Conservation (phyloP, 2,329 filamentous ascomycete species). For the Aspergillaceae sp. region DNA sequence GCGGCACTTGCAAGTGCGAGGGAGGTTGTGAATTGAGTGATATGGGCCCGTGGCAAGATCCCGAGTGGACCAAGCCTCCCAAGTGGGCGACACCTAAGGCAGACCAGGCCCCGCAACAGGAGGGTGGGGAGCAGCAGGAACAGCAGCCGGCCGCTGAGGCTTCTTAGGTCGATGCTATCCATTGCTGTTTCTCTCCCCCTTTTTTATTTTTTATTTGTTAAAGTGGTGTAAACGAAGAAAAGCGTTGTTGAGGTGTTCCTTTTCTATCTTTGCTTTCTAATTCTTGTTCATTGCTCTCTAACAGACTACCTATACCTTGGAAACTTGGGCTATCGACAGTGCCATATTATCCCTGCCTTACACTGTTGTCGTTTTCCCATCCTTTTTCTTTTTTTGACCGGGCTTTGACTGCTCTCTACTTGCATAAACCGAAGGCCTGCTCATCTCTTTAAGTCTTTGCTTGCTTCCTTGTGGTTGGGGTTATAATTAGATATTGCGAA, state of each 20-base stretch:
- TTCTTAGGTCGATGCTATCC: constrained; percentile 4
- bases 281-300: no score
- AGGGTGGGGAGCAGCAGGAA: constrained; percentile 19
- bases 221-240: constrained; percentile 6
- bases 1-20: constrained; percentile 70
- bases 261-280: no score
- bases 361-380: not conserved
- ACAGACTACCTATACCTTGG: no score
- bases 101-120: constrained; percentile 19
- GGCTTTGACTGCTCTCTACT: not conserved
- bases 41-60: constrained; percentile 69
- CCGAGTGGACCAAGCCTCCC: constrained; percentile 36
- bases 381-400: not conserved
- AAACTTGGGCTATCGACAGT: no score
- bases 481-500: not conserved
- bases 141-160: constrained; percentile 16
- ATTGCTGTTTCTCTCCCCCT: constrained; percentile 1
- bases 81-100: constrained; percentile 34
- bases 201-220: constrained; percentile 8
- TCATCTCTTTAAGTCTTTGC: no score
- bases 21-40: constrained; percentile 83
- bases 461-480: not conserved
- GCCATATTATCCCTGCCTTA: not conserved
- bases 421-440: no score
- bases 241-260: not conserved